Conservation (phyloP, 208 protist genomes). For the Trypanosomatidae sp. region DNA sequence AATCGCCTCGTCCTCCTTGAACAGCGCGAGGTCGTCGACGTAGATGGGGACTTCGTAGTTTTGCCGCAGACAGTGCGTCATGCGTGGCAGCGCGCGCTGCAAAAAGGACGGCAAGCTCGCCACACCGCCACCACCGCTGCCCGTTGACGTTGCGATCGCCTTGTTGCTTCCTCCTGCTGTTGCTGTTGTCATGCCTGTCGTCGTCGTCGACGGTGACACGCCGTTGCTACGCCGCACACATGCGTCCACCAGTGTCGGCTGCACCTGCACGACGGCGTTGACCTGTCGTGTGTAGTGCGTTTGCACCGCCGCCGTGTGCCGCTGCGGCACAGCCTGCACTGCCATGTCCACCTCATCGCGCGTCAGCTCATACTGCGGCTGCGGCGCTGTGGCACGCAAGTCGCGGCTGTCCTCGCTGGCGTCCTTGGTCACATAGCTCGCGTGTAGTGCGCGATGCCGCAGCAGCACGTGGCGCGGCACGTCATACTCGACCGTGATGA, state of each 20-base stretch:
- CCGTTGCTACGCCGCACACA: conserved; percentile 41
- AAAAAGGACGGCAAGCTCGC: conserved; percentile 58
- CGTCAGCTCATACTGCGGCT: conserved; percentile 45
- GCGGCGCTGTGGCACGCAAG: conserved; percentile 38
- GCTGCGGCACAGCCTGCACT: conserved; percentile 56
- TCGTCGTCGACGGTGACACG: too few relatives aligned
- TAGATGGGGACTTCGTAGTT: conserved; percentile 82
- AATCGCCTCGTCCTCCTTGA: conserved; percentile 83
- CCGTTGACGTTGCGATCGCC: too few relatives aligned
- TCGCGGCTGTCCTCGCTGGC: conserved; percentile 82
- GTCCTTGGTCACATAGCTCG: conserved; percentile 65
- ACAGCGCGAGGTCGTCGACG: conserved; percentile 65
- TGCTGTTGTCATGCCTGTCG: too few relatives aligned
- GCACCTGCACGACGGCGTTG: conserved; percentile 60
- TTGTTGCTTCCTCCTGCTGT: too few relatives aligned
- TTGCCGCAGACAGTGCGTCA: conserved; percentile 66
- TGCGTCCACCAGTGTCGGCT: conserved; percentile 71
- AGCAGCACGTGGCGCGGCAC: conserved; percentile 45
- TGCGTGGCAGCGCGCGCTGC: conserved; percentile 63
- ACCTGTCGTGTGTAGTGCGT: conserved; percentile 70
- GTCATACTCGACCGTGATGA: conserved; percentile 59
- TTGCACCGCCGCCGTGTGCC: conserved; percentile 21
- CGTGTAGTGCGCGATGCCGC: conserved; percentile 27
- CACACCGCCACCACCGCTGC: too few relatives aligned
- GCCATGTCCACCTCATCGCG: conserved; percentile 60